These are phyloP conservation scores for Penicillium roqueforti DNA, from an alignment of 495 filamentous ascomycete genomes.

Conservation along the genomic window DNA sequence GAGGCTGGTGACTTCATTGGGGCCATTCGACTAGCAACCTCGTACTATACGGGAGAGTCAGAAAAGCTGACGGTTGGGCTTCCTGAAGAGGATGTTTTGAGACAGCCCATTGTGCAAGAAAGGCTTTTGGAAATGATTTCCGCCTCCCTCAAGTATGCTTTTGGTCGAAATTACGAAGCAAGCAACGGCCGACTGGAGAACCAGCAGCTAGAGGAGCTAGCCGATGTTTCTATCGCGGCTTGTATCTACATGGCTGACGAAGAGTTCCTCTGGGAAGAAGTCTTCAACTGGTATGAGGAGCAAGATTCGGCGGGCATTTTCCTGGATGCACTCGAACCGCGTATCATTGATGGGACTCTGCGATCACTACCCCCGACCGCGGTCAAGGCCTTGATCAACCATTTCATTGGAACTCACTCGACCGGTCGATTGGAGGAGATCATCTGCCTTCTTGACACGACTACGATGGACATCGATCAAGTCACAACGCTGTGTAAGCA, in stretches of 20 bases:
- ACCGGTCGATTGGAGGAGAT: constrained; percentile 85
- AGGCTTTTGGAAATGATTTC: constrained; percentile 91
- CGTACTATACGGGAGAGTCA: constrained; percentile 82
- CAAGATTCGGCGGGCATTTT: constrained; percentile 68
- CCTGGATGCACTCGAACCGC: constrained; percentile 78
- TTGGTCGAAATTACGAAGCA: constrained; percentile 56
- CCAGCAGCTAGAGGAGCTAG: constrained; percentile 68
- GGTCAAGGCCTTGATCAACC: constrained; percentile 77
- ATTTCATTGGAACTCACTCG: constrained; percentile 68
- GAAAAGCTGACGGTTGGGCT: constrained; percentile 91
- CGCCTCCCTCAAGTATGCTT: constrained; percentile 87
- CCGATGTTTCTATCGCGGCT: constrained; percentile 75
- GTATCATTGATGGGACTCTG: constrained; percentile 74
- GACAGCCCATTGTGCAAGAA: constrained; percentile 81
- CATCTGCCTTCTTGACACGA: constrained; percentile 85
- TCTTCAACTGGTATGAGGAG: constrained; percentile 86
- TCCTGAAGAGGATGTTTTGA: constrained; percentile 71
- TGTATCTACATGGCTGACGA: constrained; percentile 69
- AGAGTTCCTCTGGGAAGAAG: constrained; percentile 86
- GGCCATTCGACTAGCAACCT: constrained; percentile 83
- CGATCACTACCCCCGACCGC: constrained; percentile 73
- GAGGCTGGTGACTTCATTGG: constrained; percentile 90
- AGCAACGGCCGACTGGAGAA: constrained; percentile 46
- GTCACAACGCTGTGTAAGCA: constrained; percentile 86
- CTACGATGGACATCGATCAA: constrained; percentile 91